Conservation (phyloP, 2,329 filamentous ascomycete genomes). For the Purpureocillium lavendulum region DNA sequence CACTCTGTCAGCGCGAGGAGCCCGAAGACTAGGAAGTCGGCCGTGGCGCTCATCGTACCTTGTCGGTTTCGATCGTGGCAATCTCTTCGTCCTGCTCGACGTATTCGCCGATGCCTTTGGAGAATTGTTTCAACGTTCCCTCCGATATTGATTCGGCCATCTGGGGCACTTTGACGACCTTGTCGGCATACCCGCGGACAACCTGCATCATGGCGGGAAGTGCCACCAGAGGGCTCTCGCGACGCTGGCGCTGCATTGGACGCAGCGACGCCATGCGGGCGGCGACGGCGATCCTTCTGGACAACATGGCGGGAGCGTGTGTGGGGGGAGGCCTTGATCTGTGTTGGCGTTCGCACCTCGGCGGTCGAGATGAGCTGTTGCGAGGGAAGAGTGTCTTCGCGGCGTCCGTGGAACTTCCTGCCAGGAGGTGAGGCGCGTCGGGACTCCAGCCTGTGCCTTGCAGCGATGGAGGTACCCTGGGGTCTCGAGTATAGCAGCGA, state of each 20-base stretch:
- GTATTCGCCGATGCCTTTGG: constrained; percentile 84
- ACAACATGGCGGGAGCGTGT: constrained; percentile 26
- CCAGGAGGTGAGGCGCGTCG: neutral
- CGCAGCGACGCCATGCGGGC: constrained; percentile 36
- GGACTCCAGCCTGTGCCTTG: no score
- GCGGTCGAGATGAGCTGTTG: no score
- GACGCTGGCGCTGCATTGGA: constrained; percentile 17
- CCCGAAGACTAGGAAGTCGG: neutral
- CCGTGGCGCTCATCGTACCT: constrained; percentile 45
- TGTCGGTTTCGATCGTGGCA: constrained; percentile 98
- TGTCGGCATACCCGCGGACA: constrained; percentile 65
- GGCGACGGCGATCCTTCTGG: constrained; percentile 32
- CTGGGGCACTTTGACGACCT: constrained; percentile 83
- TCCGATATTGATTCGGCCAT: constrained; percentile 99
- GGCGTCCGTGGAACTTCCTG: no score
- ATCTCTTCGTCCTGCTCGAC: constrained; percentile 97
- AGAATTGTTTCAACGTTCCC: constrained; percentile 92
- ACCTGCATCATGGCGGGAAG: constrained; percentile 44
- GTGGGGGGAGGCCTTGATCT: no score
- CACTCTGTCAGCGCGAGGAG: neutral
- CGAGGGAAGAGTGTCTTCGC: no score
- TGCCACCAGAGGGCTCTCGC: constrained; percentile 21
- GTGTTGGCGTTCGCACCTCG: no score
- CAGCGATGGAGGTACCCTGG: no score
- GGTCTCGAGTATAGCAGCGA: no score